Evolutionary conservation across 1,284 basidiomycete genomes (phyloP).

Genomic region (Irpex rosettiformis): DNA sequence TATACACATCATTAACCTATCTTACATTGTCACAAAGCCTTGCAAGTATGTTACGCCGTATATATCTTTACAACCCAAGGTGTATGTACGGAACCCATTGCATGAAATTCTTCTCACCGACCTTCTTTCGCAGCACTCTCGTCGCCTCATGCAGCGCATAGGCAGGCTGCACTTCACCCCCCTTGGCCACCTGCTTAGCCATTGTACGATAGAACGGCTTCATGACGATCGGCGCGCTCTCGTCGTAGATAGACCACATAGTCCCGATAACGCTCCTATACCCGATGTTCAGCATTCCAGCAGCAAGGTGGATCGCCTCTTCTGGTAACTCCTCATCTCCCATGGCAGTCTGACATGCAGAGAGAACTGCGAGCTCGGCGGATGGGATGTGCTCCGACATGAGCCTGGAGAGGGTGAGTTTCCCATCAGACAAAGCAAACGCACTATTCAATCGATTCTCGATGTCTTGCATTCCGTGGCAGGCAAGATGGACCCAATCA

Average conservation of each 20-base stretch:
- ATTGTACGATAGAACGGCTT: background rate
- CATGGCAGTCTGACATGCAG: background rate
- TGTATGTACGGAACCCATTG: background rate
- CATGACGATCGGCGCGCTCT: background rate
- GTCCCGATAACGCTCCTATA: background rate
- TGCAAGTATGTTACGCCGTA: no score
- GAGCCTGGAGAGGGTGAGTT: conserved; percentile 14
- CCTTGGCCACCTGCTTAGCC: background rate
- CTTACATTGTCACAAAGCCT: no score
- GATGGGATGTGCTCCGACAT: background rate
- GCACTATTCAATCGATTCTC: conserved; percentile 12
- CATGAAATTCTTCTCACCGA: conserved; percentile 7
- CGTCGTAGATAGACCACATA: background rate
- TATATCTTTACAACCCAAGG: background rate
- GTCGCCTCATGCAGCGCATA: background rate
- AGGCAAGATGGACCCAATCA: conserved; percentile 20
- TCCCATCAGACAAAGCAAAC: conserved; percentile 16
- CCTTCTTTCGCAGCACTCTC: background rate
- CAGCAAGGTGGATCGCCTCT: background rate
- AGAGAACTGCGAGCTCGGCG: background rate
- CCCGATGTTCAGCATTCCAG: background rate
- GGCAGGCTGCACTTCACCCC: background rate
- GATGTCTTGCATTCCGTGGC: conserved; percentile 18
- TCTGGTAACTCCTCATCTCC: background rate
- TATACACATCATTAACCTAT: no score